Conservation (phyloP, 179 eudicot genomes). For the Beta macrorhiza region DNA sequence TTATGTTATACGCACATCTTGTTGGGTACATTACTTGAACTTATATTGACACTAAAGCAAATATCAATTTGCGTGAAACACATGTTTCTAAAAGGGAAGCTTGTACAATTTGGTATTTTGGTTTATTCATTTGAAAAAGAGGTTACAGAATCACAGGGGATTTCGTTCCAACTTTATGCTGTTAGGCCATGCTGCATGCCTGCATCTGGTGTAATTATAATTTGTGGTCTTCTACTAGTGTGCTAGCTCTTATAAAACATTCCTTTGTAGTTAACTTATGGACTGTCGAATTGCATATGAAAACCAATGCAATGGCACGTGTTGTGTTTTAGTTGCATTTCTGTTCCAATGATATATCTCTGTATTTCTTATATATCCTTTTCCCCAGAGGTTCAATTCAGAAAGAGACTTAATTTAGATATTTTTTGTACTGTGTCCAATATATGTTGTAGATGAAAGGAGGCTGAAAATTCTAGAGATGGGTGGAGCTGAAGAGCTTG, state of each 20-base stretch:
- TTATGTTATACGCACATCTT: not conserved
- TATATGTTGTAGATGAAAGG: conserved; percentile 55
- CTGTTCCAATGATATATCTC: not conserved
- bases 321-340: not conserved
- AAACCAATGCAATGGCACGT: not conserved
- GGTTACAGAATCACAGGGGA: not conserved
- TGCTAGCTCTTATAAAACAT: not conserved
- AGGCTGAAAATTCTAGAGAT: conserved; percentile 85
- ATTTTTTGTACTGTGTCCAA: not conserved
- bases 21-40: not conserved
- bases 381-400: not conserved
- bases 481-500: conserved; percentile 82
- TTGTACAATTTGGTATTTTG: not conserved
- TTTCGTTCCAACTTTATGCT: not conserved
- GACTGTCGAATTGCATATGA: not conserved
- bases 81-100: not conserved
- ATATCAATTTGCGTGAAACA: not conserved
- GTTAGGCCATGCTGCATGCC: not conserved
- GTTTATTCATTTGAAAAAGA: not conserved
- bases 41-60: not conserved
- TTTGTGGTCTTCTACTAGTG: not conserved
- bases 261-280: not conserved
- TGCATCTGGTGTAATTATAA: not conserved
- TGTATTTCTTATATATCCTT: not conserved
- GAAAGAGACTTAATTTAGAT: not conserved